Evolutionary conservation across 306 rosid genomes (phyloP).

Genomic region (Medicago lupulina): DNA sequence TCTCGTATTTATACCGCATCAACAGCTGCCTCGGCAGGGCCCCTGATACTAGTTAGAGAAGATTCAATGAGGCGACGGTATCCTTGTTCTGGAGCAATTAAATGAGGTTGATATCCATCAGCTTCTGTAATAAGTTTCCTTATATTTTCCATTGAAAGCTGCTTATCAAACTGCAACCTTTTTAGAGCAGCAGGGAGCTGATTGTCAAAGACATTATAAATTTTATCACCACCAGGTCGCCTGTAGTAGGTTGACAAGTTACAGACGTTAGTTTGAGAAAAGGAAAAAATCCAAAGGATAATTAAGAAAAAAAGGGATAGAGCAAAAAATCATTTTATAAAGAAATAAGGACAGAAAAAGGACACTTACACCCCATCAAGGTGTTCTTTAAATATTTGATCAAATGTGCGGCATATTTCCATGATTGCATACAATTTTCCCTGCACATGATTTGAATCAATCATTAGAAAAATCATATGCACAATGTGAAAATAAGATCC

Average conservation of each 20-base stretch:
- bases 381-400: conserved; percentile 89
- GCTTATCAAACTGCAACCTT: conserved; percentile 96
- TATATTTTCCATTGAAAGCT: conserved; percentile 94
- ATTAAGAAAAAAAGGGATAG: conserved; percentile 12
- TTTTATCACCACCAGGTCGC: conserved; percentile 94
- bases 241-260: conserved; percentile 51
- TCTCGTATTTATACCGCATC: conserved; percentile 69
- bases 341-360: conserved; percentile 12
- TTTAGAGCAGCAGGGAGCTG: conserved; percentile 97
- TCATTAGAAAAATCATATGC: conserved; percentile 31
- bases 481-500: conserved; percentile 9
- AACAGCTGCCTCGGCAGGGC: conserved; percentile 97
- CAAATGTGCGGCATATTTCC: conserved; percentile 92
- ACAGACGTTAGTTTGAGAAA: conserved; percentile 12
- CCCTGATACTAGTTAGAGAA: conserved; percentile 76
- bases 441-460: conserved; percentile 54
- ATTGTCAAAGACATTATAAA: conserved; percentile 90
- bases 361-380: conserved; percentile 94
- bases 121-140: conserved; percentile 93
- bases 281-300: conserved; percentile 17
- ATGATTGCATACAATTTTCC: conserved; percentile 89
- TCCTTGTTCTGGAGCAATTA: conserved; percentile 98
- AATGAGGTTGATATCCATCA: conserved; percentile 98
- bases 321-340: conserved; percentile 14
- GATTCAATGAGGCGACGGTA: conserved; percentile 95